Percentiles rank a stretch among this genome's conserved stretches.
Conservation (phyloP, 768 basidiomycete species). For the Holtermannia corniformis region DNA sequence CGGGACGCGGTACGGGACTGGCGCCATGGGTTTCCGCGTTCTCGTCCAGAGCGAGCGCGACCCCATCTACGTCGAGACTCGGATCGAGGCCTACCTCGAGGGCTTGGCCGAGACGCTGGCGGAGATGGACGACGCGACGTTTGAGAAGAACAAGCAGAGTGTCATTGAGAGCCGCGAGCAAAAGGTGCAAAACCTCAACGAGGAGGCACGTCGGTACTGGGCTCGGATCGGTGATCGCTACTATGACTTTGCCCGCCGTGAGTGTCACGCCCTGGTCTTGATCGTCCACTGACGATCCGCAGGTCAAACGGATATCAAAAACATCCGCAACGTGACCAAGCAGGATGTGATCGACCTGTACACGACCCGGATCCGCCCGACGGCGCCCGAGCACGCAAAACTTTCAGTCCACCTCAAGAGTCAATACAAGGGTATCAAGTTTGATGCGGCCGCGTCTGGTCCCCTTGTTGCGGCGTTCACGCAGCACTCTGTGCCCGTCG, state of each 20-base stretch:
- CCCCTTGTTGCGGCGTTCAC: conserved; percentile 54
- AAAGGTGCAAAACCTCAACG: conserved; percentile 73
- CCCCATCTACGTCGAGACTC: conserved; percentile 68
- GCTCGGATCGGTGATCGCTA: conserved; percentile 65
- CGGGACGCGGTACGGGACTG: conserved; percentile 50
- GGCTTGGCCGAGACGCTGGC: conserved; percentile 59
- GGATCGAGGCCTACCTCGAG: conserved; percentile 79
- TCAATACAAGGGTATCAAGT: conserved; percentile 49
- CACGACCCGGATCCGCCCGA: conserved; percentile 58
- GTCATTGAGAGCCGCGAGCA: conserved; percentile 75
- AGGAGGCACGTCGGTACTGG: conserved; percentile 62
- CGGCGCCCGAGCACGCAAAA: conserved; percentile 63
- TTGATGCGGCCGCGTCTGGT: conserved; percentile 56
- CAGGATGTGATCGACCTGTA: conserved; percentile 66
- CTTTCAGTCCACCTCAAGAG: conserved; percentile 73
- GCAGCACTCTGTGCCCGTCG: conserved; percentile 47
- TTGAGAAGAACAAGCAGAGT: conserved; percentile 65
- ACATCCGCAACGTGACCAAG: conserved; percentile 59
- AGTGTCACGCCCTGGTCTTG: conserved; percentile 34
- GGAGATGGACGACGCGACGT: conserved; percentile 61
- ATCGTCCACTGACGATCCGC: conserved; percentile 2
- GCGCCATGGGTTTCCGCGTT: conserved; percentile 66
- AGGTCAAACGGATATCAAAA: conserved; percentile 66
- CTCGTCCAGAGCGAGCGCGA: conserved; percentile 79
- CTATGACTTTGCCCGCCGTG: conserved; percentile 77